Percentiles rank a stretch among this genome's conserved stretches.
Evolutionary conservation across 441 rosid species (phyloP).

Genomic region (Croton laevigatus): DNA sequence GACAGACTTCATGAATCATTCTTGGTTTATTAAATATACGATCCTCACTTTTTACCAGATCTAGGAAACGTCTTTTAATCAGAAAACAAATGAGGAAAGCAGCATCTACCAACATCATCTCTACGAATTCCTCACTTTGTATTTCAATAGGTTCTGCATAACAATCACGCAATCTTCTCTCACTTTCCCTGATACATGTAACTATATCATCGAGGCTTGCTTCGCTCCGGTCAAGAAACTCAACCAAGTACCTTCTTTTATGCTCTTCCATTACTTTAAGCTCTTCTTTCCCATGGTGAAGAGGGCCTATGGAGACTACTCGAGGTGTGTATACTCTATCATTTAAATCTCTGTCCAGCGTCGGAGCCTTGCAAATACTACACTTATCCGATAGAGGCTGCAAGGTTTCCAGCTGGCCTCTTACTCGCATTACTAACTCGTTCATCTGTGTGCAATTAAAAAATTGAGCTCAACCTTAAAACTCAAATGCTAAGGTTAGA

Average conservation of each 20-base stretch:
- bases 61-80: neutral
- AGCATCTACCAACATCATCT: no score
- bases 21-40: constrained; percentile 15
- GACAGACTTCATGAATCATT: neutral
- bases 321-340: constrained; percentile 6
- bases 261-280: no score
- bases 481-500: no score
- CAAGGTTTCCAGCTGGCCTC: neutral
- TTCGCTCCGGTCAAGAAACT: neutral
- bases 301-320: no score
- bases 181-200: no score
- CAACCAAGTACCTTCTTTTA: neutral
- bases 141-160: no score
- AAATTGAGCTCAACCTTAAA: no score
- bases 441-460: no score
- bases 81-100: constrained; percentile 2
- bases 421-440: neutral
- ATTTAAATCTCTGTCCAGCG: neutral
- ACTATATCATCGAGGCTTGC: neutral
- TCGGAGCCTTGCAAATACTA: constrained; percentile 16
- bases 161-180: no score
- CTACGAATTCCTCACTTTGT: no score
- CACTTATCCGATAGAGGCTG: neutral
- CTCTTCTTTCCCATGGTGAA: constrained; percentile 13
- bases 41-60: no score